Base-by-base conservation (phyloP, 208 protist species). In the Trypanosoma caninum region DNA sequence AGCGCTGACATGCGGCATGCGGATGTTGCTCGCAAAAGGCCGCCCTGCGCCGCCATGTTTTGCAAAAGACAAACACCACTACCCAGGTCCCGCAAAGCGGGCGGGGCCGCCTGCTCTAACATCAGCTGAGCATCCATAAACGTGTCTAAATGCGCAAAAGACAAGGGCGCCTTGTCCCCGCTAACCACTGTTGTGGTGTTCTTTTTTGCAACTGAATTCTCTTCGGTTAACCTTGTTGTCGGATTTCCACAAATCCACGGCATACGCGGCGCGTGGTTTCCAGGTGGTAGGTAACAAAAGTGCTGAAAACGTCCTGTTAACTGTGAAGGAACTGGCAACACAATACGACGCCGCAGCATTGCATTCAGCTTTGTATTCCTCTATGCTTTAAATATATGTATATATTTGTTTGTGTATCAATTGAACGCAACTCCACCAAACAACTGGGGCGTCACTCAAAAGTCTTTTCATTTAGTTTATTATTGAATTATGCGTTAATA, bases 251-350 rank as follows among this genome's bases (percentile, higher is more conserved):
- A 64, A 55, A 89, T 73, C 82, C 85, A 92, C 4, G 85, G 81
- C 25, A 92, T 41, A 13, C 60, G 75, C 0, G 65, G 65, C 18
- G 73, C 78, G 6, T 70, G 68, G 37, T 47, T 79, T 57, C 79
- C 85, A 0, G 82, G 85, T 7, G 85, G 82, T 47, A 78, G 58
- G 52, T 92, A 92, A 10, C 54, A 33, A 30, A 69, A 25, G 18
- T 47, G 31, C 8, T 30, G 42, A 11, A 30, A 4, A 23, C 46
- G 2, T 20, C 56, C 48, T 10, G 42, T 22, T 3, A 44, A 10
- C 13, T 47, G 56, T n/a, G 53, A 23, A 11, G 44, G 20, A 18
- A 28, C 53, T n/a, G 54, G 44, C 5, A 35, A 8, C 20, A 33
- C 27, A 35, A 72, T 60, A 31, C 58, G 58, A 13, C 66, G 66